Evolutionary conservation across 2,329 filamentous ascomycete species (phyloP).

Genomic region (Clarireedia sp.): DNA sequence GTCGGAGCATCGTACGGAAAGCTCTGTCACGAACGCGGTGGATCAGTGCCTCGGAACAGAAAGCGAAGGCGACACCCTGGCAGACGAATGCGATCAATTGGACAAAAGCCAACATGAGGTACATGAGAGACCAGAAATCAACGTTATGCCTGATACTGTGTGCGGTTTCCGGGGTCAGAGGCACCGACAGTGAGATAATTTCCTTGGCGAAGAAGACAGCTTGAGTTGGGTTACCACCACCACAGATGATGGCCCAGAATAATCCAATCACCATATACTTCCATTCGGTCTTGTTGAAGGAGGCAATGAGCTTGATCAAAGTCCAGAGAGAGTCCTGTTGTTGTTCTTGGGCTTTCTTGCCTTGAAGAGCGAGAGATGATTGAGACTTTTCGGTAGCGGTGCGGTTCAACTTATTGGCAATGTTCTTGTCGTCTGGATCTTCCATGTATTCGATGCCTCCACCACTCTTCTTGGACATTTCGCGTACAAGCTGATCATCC

Average conservation of each 20-base stretch:
- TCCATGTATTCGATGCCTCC: slow-evolving; percentile 34
- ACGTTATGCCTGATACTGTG: slow-evolving; percentile 54
- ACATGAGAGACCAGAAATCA: slow-evolving; percentile 86
- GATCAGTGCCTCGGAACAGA: slow-evolving; percentile 78
- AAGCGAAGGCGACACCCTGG: slow-evolving; percentile 71
- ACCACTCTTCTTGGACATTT: slow-evolving; percentile 36
- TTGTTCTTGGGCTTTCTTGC: slow-evolving; percentile 41
- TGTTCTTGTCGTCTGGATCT: slow-evolving; percentile 55
- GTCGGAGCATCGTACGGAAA: slow-evolving; percentile 81
- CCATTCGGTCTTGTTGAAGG: slow-evolving; percentile 71
- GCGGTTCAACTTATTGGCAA: slow-evolving; percentile 49
- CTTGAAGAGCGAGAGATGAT: slow-evolving; percentile 64
- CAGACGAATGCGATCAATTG: slow-evolving; percentile 60
- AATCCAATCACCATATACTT: slow-evolving; percentile 66
- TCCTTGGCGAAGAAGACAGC: slow-evolving; percentile 85
- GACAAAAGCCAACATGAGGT: slow-evolving; percentile 70
- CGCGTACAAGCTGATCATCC: slow-evolving; percentile 44
- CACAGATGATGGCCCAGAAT: slow-evolving; percentile 66
- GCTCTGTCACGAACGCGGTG: slow-evolving; percentile 74
- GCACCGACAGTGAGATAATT: slow-evolving; percentile 58
- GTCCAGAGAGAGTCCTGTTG: slow-evolving; percentile 63
- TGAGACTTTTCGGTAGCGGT: slow-evolving; percentile 48
- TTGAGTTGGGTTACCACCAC: slow-evolving; percentile 69
- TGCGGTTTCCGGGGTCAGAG: slow-evolving; percentile 27
- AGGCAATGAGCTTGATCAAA: slow-evolving; percentile 68